Percentiles rank a stretch among this genome's conserved stretches.
Evolutionary conservation across 163 green algal species (phyloP).

Genomic region (Trebouxiophyceae sp.): DNA sequence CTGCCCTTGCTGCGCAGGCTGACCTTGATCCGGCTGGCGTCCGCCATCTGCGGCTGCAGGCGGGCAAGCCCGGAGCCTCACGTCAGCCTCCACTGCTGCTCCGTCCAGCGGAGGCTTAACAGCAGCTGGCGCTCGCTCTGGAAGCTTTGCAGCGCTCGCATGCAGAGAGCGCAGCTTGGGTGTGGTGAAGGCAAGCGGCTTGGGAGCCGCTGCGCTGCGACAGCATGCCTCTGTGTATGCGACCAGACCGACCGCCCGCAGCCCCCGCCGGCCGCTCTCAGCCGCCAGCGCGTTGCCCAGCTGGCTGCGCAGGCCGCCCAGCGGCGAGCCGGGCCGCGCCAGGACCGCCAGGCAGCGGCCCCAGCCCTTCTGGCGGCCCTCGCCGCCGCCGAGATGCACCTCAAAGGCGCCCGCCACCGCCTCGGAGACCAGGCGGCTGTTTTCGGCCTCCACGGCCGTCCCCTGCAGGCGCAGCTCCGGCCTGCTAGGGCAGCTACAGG

Average conservation of each 20-base stretch:
- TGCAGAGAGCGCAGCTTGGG: too few species aligned
- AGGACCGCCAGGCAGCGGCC: constrained; percentile 32
- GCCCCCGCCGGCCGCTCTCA: constrained; percentile 9
- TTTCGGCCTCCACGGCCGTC: constrained; percentile 14
- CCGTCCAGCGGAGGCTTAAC: too few species aligned
- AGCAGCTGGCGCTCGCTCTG: too few species aligned
- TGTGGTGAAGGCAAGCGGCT: too few species aligned
- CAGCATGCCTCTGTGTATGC: constrained; percentile 41
- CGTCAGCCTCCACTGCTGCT: too few species aligned
- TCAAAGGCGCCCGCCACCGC: constrained; percentile 17
- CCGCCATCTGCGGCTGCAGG: too few species aligned
- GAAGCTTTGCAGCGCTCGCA: too few species aligned
- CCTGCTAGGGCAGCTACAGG: too few species aligned
- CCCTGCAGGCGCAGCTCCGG: constrained; percentile 15
- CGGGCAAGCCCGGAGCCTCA: too few species aligned
- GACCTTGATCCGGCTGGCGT: too few species aligned
- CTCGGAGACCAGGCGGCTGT: constrained; percentile 22
- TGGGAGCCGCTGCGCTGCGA: too few species aligned
- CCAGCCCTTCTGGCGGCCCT: constrained; percentile 17
- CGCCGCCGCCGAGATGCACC: constrained; percentile 32
- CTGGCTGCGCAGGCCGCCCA: constrained; percentile 24
- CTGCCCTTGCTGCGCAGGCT: too few species aligned
- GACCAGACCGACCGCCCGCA: constrained; percentile 34
- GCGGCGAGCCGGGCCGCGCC: neutral
- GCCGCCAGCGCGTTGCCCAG: constrained; percentile 50